Percentiles rank a stretch among this genome's conserved stretches.
Conservation (phyloP, 1,284 basidiomycete genomes). For the Pseudomicrostroma phylloplanum region DNA sequence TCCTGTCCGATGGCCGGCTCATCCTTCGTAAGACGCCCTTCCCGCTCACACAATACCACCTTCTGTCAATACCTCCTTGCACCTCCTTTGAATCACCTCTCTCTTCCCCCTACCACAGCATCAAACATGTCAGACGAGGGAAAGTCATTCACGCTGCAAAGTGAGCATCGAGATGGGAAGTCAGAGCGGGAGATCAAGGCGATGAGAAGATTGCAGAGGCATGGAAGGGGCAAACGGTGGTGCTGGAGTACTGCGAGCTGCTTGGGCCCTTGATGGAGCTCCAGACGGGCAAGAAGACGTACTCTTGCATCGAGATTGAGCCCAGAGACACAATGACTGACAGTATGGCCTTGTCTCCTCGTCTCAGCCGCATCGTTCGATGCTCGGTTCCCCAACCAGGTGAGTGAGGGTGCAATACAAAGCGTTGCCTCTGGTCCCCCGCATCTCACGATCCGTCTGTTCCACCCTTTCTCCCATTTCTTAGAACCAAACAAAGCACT, state of each 20-base stretch:
- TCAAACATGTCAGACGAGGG: constrained; percentile 26
- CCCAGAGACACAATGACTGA: no score
- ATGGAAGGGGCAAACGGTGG: neutral
- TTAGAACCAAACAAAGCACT: constrained; percentile 51
- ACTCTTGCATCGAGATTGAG: no score
- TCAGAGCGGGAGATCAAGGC: neutral
- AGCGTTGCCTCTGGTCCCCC: neutral
- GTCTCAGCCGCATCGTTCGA: constrained; percentile 39
- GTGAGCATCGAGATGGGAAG: constrained; percentile 13
- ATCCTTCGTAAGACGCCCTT: no score
- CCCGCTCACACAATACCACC: no score
- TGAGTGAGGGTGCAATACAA: constrained; percentile 12
- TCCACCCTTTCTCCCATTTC: neutral
- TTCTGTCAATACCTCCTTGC: no score
- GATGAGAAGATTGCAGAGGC: neutral
- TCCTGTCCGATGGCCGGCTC: no score
- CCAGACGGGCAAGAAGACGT: no score
- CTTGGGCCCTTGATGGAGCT: neutral
- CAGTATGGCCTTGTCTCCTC: neutral
- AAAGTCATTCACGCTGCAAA: constrained; percentile 45
- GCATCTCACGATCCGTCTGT: neutral
- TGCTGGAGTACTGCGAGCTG: neutral
- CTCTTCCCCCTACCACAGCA: neutral
- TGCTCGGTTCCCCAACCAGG: constrained; percentile 49
- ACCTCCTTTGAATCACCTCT: neutral